Conservation (phyloP, 1,139 yeast genomes). For the Candida sanyaensis region DNA sequence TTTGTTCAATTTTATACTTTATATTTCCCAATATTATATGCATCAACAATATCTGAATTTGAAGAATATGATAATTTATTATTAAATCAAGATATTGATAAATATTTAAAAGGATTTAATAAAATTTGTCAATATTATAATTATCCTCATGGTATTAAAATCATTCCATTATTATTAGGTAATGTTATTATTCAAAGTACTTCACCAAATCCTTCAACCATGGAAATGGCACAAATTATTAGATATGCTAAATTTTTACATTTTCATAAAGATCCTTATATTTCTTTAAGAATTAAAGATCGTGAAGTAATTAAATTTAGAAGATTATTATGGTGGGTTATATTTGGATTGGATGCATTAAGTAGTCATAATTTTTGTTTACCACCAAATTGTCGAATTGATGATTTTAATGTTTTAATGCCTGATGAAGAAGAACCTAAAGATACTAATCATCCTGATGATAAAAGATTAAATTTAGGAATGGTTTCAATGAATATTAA, state of each 20-base stretch:
- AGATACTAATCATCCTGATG: constrained; percentile 23
- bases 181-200: constrained; percentile 57
- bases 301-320: constrained; percentile 51
- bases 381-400: constrained; percentile 55
- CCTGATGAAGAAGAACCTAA: constrained; percentile 51
- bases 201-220: constrained; percentile 55
- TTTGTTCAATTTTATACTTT: constrained; percentile 47
- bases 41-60: constrained; percentile 56
- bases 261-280: constrained; percentile 59
- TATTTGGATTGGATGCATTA: constrained; percentile 59
- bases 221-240: constrained; percentile 51
- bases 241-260: constrained; percentile 58
- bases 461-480: constrained; percentile 33
- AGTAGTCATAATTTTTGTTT: constrained; percentile 59
- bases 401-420: constrained; percentile 57
- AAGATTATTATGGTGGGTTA: constrained; percentile 66
- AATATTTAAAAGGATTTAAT: constrained; percentile 48
- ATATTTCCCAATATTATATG: constrained; percentile 53
- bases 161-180: constrained; percentile 48
- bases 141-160: constrained; percentile 54
- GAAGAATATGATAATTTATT: constrained; percentile 52
- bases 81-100: constrained; percentile 51
- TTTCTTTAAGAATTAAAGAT: constrained; percentile 49
- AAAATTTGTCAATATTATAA: constrained; percentile 51
- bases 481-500: constrained; percentile 52